Conservation (phyloP, 352 stramenopile genomes). For the Pythium sukuiense region DNA sequence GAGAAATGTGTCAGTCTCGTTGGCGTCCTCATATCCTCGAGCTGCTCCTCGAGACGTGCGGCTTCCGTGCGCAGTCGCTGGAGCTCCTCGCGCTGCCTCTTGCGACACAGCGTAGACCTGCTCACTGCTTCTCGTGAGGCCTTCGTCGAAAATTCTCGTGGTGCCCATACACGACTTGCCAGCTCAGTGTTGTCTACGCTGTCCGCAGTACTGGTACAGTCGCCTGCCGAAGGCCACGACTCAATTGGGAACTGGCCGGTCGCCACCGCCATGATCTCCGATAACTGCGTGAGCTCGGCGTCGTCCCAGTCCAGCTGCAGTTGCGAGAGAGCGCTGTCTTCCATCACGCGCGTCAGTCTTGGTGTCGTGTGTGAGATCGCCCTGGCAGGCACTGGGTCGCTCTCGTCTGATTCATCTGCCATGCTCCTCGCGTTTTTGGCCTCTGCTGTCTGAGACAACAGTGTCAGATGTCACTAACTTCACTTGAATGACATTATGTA, state of each 20-base stretch:
- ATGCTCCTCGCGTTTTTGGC: no score
- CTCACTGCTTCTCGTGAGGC: not conserved
- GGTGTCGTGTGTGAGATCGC: not conserved
- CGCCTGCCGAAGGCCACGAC: not conserved
- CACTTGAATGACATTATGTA: no score
- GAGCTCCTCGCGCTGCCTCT: constrained; percentile 1
- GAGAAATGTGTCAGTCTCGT: not conserved
- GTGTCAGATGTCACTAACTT: no score
- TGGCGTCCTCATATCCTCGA: not conserved
- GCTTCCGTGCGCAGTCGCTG: not conserved
- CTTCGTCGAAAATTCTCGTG: not conserved
- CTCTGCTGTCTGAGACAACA: no score
- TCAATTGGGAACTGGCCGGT: not conserved
- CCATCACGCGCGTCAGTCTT: not conserved
- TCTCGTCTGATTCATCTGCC: no score
- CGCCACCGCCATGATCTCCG: not conserved
- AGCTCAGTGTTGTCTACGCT: not conserved
- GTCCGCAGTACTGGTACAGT: not conserved
- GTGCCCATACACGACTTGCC: not conserved
- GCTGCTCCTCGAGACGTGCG: not conserved
- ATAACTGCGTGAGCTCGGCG: not conserved
- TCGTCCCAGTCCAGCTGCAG: not conserved
- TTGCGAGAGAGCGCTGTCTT: not conserved
- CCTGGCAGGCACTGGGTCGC: no score
- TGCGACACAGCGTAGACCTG: constrained; percentile 1